Conservation (phyloP, 306 rosid species). For the Prunus mume region DNA sequence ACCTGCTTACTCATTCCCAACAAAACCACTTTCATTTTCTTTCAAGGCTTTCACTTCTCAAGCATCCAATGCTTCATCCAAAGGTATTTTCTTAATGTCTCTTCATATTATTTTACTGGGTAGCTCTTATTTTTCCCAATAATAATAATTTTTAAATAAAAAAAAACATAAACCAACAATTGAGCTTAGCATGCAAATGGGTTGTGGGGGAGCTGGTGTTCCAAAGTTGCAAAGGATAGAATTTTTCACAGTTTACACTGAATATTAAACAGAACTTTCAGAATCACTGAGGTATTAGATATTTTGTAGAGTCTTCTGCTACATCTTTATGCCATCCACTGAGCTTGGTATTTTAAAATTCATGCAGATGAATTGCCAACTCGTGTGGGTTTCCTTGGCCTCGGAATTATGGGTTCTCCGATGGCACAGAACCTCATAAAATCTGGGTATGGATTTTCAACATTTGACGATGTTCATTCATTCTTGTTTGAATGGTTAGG, state of each 20-base stretch:
- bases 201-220: background rate
- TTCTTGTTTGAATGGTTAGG: background rate
- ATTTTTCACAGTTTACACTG: background rate
- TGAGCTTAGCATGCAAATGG: conserved; percentile 6
- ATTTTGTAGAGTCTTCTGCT: background rate
- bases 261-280: background rate
- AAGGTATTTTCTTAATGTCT: conserved; percentile 21
- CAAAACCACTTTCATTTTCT: conserved; percentile 28
- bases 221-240: background rate
- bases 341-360: conserved; percentile 11
- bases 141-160: no score
- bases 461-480: background rate
- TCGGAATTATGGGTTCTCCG: conserved; percentile 97
- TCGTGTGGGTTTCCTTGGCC: conserved; percentile 75
- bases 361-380: conserved; percentile 42
- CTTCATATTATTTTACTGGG: background rate
- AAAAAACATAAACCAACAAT: background rate
- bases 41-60: conserved; percentile 43
- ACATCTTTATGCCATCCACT: no score
- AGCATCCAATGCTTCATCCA: conserved; percentile 39
- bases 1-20: conserved; percentile 25
- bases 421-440: conserved; percentile 85
- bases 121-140: background rate
- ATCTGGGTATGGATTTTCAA: conserved; percentile 57
- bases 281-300: background rate